phyloP scores from a whole-genome alignment of 257 asterid genomes.

The Petunia axillaris region DNA sequence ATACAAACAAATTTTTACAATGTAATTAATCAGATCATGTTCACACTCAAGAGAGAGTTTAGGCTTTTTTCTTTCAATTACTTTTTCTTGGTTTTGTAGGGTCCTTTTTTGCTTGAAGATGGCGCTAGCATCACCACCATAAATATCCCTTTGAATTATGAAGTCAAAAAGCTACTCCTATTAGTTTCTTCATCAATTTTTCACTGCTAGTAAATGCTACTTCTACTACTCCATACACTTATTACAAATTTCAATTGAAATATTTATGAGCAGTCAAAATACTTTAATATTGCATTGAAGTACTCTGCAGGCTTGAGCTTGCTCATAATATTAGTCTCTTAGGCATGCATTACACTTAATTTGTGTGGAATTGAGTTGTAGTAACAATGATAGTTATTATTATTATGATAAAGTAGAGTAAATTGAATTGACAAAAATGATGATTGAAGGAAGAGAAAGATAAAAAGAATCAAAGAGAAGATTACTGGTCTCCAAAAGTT shows the following conservation, averaged over 20 bases:
- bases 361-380: background rate
- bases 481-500: constrained; percentile 71
- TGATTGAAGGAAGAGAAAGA: constrained; percentile 29
- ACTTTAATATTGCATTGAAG: background rate
- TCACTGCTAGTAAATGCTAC: constrained; percentile 11
- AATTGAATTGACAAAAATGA: constrained; percentile 30
- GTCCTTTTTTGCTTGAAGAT: constrained; percentile 41
- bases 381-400: constrained; percentile 2
- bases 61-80: constrained; percentile 25
- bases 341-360: no score
- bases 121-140: constrained; percentile 39
- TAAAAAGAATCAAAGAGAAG: constrained; percentile 35
- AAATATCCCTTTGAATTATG: constrained; percentile 27
- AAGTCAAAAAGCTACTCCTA: constrained; percentile 27
- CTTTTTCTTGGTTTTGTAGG: constrained; percentile 30
- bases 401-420: constrained; percentile 6
- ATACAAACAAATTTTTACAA: background rate
- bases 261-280: background rate
- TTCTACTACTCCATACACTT: background rate
- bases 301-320: no score
- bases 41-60: constrained; percentile 9
- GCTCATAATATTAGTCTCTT: no score
- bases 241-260: background rate
- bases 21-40: background rate
- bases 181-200: background rate